A percentile compares a stretch with the other conserved stretches of the same genome.
phyloP scores from a whole-genome alignment of 768 basidiomycete genomes.

The Tylopilus rubrobrunneus region DNA sequence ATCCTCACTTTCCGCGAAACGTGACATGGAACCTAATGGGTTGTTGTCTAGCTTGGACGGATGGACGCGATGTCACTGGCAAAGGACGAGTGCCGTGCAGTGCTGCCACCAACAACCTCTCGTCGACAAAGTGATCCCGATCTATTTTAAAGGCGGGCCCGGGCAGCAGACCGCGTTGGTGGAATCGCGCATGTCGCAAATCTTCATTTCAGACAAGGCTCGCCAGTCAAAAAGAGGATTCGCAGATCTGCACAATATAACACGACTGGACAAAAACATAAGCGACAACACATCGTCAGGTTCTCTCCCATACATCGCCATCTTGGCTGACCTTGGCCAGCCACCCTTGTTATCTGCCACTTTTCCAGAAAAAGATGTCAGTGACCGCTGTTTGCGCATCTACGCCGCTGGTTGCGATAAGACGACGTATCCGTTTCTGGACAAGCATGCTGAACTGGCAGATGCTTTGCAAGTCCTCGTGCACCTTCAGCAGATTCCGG shows the following conservation, averaged over 20 bases:
- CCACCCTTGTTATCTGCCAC: not conserved
- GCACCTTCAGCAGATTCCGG: not conserved
- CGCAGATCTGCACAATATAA: not conserved
- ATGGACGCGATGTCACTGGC: no score
- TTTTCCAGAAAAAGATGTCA: not conserved
- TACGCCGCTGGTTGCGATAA: not conserved
- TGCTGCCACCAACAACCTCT: constrained; percentile 10
- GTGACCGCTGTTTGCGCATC: constrained; percentile 7
- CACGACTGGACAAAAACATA: no score
- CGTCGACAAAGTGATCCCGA: constrained; percentile 13
- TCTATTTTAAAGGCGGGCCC: constrained; percentile 10
- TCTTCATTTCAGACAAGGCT: constrained; percentile 19
- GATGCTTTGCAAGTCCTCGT: not conserved
- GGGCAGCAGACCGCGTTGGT: no score
- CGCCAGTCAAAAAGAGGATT: not conserved
- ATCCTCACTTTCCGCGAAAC: no score
- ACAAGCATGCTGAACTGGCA: not conserved
- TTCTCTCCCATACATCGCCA: not conserved
- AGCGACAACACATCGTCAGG: not conserved
- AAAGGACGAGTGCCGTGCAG: no score
- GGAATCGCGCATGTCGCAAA: constrained; percentile 6
- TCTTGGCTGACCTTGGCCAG: constrained; percentile 10
- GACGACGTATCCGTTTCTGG: constrained; percentile 6
- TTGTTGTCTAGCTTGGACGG: no score
- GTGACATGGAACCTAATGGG: no score